Evolutionary conservation across 345 rosid genomes (phyloP).

Genomic region (Moringa oleifera): DNA sequence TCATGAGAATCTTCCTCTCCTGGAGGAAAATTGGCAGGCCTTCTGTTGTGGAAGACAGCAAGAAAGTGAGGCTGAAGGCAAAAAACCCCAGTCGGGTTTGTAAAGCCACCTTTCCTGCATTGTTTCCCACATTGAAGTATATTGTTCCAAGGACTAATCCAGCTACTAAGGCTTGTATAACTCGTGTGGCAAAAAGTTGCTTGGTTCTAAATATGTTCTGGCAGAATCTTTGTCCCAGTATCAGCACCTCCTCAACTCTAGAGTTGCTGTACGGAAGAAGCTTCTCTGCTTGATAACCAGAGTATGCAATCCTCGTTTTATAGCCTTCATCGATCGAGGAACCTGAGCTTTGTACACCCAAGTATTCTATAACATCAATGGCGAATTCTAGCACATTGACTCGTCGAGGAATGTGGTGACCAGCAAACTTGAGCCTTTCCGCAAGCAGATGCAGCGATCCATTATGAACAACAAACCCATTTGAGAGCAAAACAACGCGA

Average conservation of each 20-base stretch:
- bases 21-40: conserved; percentile 84
- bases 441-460: conserved; percentile 50
- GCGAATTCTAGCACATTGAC: conserved; percentile 84
- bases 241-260: conserved; percentile 43
- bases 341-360: conserved; percentile 20
- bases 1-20: conserved; percentile 71
- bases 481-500: conserved; percentile 64
- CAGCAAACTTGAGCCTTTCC: conserved; percentile 51
- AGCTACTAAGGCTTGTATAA: conserved; percentile 62
- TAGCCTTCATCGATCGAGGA: conserved; percentile 9
- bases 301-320: conserved; percentile 21
- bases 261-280: conserved; percentile 39
- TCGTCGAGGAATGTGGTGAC: conserved; percentile 54
- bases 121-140: conserved; percentile 55
- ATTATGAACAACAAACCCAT: conserved; percentile 55
- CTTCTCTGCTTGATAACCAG: conserved; percentile 25
- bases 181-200: conserved; percentile 68
- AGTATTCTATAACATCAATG: conserved; percentile 54
- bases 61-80: conserved; percentile 80
- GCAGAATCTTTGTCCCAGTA: conserved; percentile 72
- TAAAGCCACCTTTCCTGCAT: conserved; percentile 34
- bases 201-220: conserved; percentile 80
- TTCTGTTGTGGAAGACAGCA: conserved; percentile 84
- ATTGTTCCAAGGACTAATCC: conserved; percentile 73
- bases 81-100: conserved; percentile 76